phyloP scores from a whole-genome alignment of 2,329 filamentous ascomycete genomes.

The Colletotrichum sp. region DNA sequence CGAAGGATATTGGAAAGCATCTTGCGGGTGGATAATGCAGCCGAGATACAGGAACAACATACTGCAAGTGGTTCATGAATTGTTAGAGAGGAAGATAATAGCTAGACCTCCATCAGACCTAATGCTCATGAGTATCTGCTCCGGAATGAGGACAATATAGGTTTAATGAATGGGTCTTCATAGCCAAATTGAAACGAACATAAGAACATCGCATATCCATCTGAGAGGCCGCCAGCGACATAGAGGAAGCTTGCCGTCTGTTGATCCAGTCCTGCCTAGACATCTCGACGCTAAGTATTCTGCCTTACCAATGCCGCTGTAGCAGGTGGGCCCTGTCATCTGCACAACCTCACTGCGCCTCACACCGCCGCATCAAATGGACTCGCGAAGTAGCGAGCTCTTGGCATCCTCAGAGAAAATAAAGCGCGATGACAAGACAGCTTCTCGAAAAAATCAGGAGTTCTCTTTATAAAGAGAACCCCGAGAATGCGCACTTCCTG shows the following conservation, averaged over 20 bases:
- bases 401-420: not conserved
- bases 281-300: not conserved
- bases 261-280: not conserved
- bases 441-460: not conserved
- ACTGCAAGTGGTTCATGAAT: not conserved
- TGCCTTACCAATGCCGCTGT: not conserved
- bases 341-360: not conserved
- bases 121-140: not conserved
- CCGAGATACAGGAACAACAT: not conserved
- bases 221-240: not conserved
- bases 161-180: not conserved
- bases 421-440: not conserved
- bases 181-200: not conserved
- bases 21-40: not conserved
- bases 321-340: not conserved
- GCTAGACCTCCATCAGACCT: not conserved
- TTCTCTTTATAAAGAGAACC: not conserved
- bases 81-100: not conserved
- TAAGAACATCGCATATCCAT: not conserved
- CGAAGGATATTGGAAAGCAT: not conserved
- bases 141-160: not conserved
- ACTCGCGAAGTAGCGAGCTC: not conserved
- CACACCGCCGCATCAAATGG: not conserved
- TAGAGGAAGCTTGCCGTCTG: not conserved
- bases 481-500: not conserved